Conservation (phyloP, 495 filamentous ascomycete genomes). For the Pyrenopolyporus hunteri region DNA sequence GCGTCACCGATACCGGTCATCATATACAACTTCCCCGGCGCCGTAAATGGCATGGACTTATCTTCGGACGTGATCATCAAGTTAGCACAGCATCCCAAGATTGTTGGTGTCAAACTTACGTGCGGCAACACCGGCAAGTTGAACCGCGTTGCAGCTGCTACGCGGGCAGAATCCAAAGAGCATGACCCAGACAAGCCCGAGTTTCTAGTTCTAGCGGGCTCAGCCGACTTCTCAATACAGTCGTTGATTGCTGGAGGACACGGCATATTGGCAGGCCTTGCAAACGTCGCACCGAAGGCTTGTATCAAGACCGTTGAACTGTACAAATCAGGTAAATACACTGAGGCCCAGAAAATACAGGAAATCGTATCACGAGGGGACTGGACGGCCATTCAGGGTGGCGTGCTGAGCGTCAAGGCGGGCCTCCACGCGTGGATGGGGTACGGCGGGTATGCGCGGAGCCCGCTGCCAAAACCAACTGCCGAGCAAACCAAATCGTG, state of each 20-base stretch:
- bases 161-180: conserved; percentile 71
- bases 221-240: conserved; percentile 82
- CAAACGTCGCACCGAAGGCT: conserved; percentile 76
- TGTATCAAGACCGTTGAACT: conserved; percentile 76
- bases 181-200: conserved; percentile 60
- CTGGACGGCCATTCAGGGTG: conserved; percentile 80
- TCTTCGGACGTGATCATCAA: conserved; percentile 78
- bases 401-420: conserved; percentile 81
- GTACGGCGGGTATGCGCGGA: conserved; percentile 78
- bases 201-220: conserved; percentile 83
- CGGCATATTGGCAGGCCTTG: conserved; percentile 80
- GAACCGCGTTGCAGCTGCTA: conserved; percentile 77
- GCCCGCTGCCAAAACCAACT: conserved; percentile 75
- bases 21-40: conserved; percentile 86
- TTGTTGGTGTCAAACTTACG: conserved; percentile 87
- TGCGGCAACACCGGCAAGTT: conserved; percentile 88
- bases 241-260: conserved; percentile 74
- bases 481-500: conserved; percentile 64
- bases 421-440: conserved; percentile 77
- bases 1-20: conserved; percentile 73
- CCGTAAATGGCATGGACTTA: conserved; percentile 84
- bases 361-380: conserved; percentile 72
- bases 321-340: conserved; percentile 68
- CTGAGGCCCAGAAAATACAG: conserved; percentile 73
- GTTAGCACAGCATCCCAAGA: conserved; percentile 74